Conservation (phyloP, 2,329 filamentous ascomycete species). For the Dothideomycetes sp. region DNA sequence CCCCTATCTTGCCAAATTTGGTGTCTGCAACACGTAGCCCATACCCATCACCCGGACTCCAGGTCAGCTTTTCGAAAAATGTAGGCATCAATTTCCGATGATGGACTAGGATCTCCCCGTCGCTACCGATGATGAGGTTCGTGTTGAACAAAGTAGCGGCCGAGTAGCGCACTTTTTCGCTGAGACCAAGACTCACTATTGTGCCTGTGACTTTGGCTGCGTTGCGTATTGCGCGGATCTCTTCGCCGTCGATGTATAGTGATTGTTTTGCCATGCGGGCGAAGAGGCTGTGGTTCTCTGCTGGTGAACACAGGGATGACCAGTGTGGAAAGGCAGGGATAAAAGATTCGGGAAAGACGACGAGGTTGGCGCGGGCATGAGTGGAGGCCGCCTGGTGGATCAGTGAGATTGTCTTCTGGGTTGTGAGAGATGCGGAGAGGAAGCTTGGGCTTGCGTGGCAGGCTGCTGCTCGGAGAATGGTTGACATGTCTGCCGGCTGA, state of each 20-base stretch:
- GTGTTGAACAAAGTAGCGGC: conserved; percentile 41
- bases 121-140: conserved; percentile 34
- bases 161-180: conserved; percentile 34
- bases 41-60: conserved; percentile 41
- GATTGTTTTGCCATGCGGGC: conserved; percentile 34
- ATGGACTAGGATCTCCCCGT: conserved; percentile 38
- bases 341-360: conserved; percentile 44
- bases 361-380: conserved; percentile 30
- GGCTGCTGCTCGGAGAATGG: conserved; percentile 11
- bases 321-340: conserved; percentile 45
- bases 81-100: conserved; percentile 46
- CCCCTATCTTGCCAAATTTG: conserved; percentile 35
- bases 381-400: conserved; percentile 34
- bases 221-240: conserved; percentile 30
- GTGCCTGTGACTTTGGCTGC: conserved; percentile 27
- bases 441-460: conserved; percentile 32
- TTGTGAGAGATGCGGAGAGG: conserved; percentile 35
- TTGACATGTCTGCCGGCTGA: neutral
- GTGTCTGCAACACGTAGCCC: conserved; percentile 39
- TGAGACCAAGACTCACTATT: conserved; percentile 40
- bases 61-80: conserved; percentile 47
- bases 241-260: conserved; percentile 34
- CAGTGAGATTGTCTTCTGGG: conserved; percentile 34
- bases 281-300: conserved; percentile 41
- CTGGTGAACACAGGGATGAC: conserved; percentile 34